These are phyloP conservation scores for Camellia lanceoleosa DNA, from an alignment of 148 eudicot genomes.

Conservation along the genomic window DNA sequence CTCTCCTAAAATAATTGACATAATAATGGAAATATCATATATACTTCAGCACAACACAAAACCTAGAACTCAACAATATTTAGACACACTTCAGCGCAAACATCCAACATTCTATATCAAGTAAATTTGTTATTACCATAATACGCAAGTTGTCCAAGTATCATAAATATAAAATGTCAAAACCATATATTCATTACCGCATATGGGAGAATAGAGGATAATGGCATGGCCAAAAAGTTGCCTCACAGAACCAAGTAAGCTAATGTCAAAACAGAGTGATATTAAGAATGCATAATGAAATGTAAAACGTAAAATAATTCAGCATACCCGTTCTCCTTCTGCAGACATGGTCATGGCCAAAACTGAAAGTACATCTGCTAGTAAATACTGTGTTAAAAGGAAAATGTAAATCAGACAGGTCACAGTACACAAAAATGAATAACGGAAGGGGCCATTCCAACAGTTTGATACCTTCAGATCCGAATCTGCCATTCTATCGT, in stretches of 20 bases:
- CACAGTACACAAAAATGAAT: background rate
- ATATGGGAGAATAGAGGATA: background rate
- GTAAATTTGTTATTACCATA: background rate
- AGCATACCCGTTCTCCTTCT: conserved; percentile 82
- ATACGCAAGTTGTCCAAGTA: background rate
- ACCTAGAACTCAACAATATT: background rate
- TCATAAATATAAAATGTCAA: background rate
- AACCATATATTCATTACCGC: background rate
- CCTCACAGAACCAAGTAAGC: background rate
- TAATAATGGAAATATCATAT: background rate
- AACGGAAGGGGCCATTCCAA: background rate
- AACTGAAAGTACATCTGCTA: conserved; percentile 90
- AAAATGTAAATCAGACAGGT: background rate
- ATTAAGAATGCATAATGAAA: background rate
- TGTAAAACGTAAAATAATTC: background rate
- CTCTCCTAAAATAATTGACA: conserved; percentile 54
- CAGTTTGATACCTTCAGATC: conserved; percentile 56
- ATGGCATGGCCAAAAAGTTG: background rate
- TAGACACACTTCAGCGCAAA: background rate
- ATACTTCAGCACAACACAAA: background rate
- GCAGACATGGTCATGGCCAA: conserved; percentile 92
- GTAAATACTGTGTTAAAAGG: conserved; percentile 48
- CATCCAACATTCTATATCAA: background rate
- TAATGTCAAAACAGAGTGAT: background rate
- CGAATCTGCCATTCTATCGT: conserved; percentile 56